Evolutionary conservation across 2,329 filamentous ascomycete species (phyloP), one percentile per base, ranked within the genome.

Genomic region (Hypoxylon sp.): DNA sequence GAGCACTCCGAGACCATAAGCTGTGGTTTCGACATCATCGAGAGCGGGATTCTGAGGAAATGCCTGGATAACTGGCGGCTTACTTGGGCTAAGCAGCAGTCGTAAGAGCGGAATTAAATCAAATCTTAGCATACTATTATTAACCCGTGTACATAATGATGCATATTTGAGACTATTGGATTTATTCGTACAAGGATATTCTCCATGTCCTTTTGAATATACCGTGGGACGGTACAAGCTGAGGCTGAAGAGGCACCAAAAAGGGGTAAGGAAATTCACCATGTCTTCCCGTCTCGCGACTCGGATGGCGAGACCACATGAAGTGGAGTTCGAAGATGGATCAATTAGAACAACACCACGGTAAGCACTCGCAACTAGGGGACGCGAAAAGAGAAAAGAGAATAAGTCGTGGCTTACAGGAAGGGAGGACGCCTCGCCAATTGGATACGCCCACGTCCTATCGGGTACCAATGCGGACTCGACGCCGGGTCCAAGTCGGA

Each of bases 41-140:
- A 70, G 1, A 79, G 73, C 71, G 78, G 79, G 1, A 64, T 81
- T 20, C 73, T 83, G 7, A 62, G 57, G 33, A 81, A 75, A 71
- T 65, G 62, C 30, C n/a, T 65, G 20, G 57, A 58, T 52, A 57
- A 57, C 45, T 65, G 62, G 62, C 57, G 53, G 5, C 48, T 49
- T 28, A 20, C 32, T 20, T 64, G 61, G 61, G 9, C 20, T 30
- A 45, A 45, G 18, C 22, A 42, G 48, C 20, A 33, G 16, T 14
- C 26, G 18, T 61, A 46, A 20, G 12, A 16, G 9, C 12, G 11
- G 26, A n/a, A n/a, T n/a, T 6, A 26, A 26, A 26, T 3, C 24
- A 26, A 26, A 6, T 3, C 24, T 26, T 26, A 26, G 24, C 3
- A n/a, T n/a, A n/a, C n/a, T n/a, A n/a, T n/a, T n/a, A n/a, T n/a